Percentiles rank a stretch among this genome's conserved stretches.
These are phyloP conservation scores for Poterioochromonas sp. DNA, from an alignment of 352 stramenopile genomes.

Conservation along the genomic window DNA sequence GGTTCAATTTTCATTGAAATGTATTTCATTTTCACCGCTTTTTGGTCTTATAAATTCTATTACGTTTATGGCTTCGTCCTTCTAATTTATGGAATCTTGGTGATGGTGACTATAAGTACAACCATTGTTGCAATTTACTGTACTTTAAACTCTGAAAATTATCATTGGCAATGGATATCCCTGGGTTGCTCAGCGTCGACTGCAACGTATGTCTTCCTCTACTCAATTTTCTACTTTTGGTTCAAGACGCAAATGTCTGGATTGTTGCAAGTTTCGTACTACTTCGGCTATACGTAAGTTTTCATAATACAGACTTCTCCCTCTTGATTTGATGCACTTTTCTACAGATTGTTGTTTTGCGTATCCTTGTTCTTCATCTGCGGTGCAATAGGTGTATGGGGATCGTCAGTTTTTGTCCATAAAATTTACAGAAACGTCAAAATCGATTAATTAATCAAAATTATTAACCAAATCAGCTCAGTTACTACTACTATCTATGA, in stretches of 20 bases:
- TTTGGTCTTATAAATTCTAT: constrained; percentile 99
- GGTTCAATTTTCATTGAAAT: constrained; percentile 99
- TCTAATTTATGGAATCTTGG: constrained; percentile 92
- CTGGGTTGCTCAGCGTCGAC: constrained; percentile 85
- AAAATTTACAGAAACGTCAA: constrained; percentile 91
- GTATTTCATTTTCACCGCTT: constrained; percentile 99
- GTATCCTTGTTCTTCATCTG: constrained; percentile 82
- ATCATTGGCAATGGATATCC: constrained; percentile 96
- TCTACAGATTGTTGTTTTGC: constrained; percentile 71
- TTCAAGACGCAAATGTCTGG: constrained; percentile 99
- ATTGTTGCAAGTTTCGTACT: constrained; percentile 94
- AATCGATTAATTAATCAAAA: constrained; percentile 59
- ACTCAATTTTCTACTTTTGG: constrained; percentile 98
- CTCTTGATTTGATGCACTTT: neutral
- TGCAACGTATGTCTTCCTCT: constrained; percentile 94
- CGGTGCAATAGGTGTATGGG: constrained; percentile 74
- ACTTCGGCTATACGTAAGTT: constrained; percentile 95
- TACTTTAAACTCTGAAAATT: constrained; percentile 96
- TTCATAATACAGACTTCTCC: neutral
- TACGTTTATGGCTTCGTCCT: constrained; percentile 99
- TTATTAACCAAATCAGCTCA: neutral
- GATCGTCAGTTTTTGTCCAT: constrained; percentile 81
- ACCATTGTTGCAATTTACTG: constrained; percentile 99
- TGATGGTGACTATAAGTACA: constrained; percentile 92
- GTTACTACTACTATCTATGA: constrained; percentile 21